phyloP scores from a whole-genome alignment of 768 basidiomycete genomes.

The Suillus discolor region DNA sequence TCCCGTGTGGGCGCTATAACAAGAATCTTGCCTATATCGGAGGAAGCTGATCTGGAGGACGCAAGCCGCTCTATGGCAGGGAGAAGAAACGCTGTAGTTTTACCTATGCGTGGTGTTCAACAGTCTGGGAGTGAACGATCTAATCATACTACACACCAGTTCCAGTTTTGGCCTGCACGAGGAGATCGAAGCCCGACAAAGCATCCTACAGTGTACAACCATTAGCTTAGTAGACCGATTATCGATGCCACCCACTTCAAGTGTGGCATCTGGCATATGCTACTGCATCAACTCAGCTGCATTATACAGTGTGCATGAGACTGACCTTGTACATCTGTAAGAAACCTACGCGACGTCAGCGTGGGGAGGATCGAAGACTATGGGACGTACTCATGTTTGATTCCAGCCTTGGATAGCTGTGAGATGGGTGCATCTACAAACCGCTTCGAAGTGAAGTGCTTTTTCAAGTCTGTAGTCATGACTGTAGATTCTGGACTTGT shows the following conservation, averaged over 20 bases:
- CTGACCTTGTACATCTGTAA: slow-evolving; percentile 52
- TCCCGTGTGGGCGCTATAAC: slow-evolving; percentile 77
- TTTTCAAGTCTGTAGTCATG: slow-evolving; percentile 17
- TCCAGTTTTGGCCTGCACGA: slow-evolving; percentile 60
- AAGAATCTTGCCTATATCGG: slow-evolving; percentile 39
- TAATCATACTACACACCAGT: slow-evolving; percentile 46
- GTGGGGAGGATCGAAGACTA: slow-evolving; percentile 1
- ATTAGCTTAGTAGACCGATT: slow-evolving; percentile 3
- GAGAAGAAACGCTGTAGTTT: slow-evolving; percentile 77
- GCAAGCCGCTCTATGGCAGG: slow-evolving; percentile 71
- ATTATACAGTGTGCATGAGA: not conserved
- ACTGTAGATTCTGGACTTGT: not conserved
- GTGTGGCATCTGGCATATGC: slow-evolving; percentile 37
- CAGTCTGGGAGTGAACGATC: not conserved
- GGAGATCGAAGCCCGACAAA: slow-evolving; percentile 45
- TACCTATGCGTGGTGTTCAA: slow-evolving; percentile 38
- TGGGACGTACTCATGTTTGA: slow-evolving; percentile 44
- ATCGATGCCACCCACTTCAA: slow-evolving; percentile 31
- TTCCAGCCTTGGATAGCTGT: slow-evolving; percentile 40
- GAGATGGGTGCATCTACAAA: slow-evolving; percentile 41
- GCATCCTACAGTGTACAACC: slow-evolving; percentile 32
- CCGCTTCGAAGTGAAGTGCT: slow-evolving; percentile 30
- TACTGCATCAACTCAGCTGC: not conserved
- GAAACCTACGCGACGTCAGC: slow-evolving; percentile 31
- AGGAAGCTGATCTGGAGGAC: slow-evolving; percentile 37